A percentile compares a stretch with the other conserved stretches of the same genome.
Evolutionary conservation across 768 basidiomycete genomes (phyloP).

Genomic region (Suillus subaureus): DNA sequence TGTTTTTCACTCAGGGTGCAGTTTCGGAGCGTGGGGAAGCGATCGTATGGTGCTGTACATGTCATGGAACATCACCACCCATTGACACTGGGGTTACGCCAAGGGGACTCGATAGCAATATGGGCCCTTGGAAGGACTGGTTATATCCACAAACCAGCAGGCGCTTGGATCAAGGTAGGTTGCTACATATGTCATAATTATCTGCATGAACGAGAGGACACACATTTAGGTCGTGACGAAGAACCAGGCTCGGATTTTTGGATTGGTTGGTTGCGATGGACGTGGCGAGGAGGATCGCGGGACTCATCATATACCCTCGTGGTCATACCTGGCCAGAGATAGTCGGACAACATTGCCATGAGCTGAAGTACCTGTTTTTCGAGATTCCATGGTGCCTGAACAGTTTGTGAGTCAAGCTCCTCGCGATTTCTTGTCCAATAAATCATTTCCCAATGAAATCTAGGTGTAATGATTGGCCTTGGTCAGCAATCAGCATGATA

Average conservation of each 20-base stretch:
- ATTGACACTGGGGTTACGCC: constrained; percentile 1
- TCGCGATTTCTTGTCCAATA: neutral
- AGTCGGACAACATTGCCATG: neutral
- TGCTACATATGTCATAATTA: neutral
- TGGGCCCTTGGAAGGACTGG: constrained; percentile 4
- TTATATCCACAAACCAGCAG: constrained; percentile 2
- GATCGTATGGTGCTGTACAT: neutral
- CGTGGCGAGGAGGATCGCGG: neutral
- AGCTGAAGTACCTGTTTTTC: neutral
- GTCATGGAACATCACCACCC: neutral
- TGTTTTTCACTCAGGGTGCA: constrained; percentile 1
- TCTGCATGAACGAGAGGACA: neutral
- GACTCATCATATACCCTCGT: neutral
- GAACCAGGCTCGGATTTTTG: neutral
- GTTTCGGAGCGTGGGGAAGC: neutral
- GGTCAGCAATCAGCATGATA: constrained; percentile 1
- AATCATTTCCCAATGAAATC: neutral
- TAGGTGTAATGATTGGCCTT: neutral
- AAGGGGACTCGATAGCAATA: constrained; percentile 1
- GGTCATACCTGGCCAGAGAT: neutral
- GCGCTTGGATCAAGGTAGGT: constrained; percentile 5
- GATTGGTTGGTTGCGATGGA: neutral
- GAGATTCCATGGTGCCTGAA: constrained; percentile 3
- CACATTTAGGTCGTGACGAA: neutral
- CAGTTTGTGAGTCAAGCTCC: neutral